Conservation (phyloP, 768 basidiomycete genomes). For the Serpula lacrymans region DNA sequence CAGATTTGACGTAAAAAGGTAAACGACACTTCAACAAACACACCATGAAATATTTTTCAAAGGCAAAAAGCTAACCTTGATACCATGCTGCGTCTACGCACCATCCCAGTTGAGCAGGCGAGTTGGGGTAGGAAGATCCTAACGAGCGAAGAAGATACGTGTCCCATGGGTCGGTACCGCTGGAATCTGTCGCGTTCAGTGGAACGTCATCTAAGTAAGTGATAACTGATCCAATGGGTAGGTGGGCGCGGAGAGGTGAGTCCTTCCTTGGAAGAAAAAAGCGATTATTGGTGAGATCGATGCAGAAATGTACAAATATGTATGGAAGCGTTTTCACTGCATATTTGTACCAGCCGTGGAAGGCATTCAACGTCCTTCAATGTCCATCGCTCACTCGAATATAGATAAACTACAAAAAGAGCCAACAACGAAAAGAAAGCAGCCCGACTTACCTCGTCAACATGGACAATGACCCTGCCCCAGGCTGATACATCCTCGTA, state of each 20-base stretch:
- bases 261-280: no score
- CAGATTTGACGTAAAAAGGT: no score
- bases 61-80: constrained; percentile 29
- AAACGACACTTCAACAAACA: constrained; percentile 5
- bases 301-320: no score
- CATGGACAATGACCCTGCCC: constrained; percentile 54
- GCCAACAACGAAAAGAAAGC: neutral
- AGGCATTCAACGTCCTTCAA: no score
- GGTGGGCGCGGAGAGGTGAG: constrained; percentile 57
- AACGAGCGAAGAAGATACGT: constrained; percentile 34
- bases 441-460: constrained; percentile 47
- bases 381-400: no score
- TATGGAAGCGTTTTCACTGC: no score
- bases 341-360: no score
- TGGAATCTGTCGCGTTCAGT: constrained; percentile 34
- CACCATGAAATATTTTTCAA: neutral
- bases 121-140: constrained; percentile 1
- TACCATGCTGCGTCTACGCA: constrained; percentile 41
- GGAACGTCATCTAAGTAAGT: constrained; percentile 61
- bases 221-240: constrained; percentile 57
- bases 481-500: constrained; percentile 51
- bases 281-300: no score
- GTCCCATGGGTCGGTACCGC: constrained; percentile 42
- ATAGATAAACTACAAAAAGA: constrained; percentile 6
- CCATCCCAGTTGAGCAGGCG: constrained; percentile 68